Percentiles rank a stretch among this genome's conserved stretches.
Evolutionary conservation across 2,329 filamentous ascomycete species (phyloP).

Genomic region (Cordyceps pruinosa): DNA sequence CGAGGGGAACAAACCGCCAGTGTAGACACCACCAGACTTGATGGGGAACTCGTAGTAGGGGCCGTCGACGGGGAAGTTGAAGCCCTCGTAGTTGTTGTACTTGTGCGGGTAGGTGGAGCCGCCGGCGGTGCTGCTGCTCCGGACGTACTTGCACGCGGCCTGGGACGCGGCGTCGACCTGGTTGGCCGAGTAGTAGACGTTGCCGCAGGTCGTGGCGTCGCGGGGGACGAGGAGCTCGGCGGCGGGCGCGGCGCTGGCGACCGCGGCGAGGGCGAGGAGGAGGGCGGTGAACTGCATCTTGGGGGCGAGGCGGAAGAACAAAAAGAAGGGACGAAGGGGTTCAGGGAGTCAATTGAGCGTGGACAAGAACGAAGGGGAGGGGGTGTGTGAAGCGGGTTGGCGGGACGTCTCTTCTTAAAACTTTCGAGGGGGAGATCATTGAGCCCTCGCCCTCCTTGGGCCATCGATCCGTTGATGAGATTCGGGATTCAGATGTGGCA

Average conservation of each 20-base stretch:
- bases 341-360: neutral
- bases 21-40: slow-evolving; percentile 43
- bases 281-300: slow-evolving; percentile 13
- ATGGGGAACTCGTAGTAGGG: slow-evolving; percentile 61
- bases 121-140: slow-evolving; percentile 30
- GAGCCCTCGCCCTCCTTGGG: neutral
- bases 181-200: slow-evolving; percentile 41
- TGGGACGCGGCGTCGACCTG: slow-evolving; percentile 43
- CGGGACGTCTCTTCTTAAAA: neutral
- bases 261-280: slow-evolving; percentile 13
- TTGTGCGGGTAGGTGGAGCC: slow-evolving; percentile 45
- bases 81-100: slow-evolving; percentile 58
- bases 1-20: slow-evolving; percentile 39
- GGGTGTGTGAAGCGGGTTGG: neutral
- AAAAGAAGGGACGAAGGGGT: neutral
- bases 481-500: too few species aligned
- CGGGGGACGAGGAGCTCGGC: slow-evolving; percentile 22
- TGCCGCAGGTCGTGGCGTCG: slow-evolving; percentile 44
- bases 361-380: neutral
- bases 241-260: slow-evolving; percentile 12
- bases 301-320: neutral
- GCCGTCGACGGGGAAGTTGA: slow-evolving; percentile 47
- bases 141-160: slow-evolving; percentile 45
- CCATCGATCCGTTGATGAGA: neutral
- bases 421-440: too few species aligned